Evolutionary conservation across 164 flowering plant species (phyloP).

Genomic region (Vitis amurensis): DNA sequence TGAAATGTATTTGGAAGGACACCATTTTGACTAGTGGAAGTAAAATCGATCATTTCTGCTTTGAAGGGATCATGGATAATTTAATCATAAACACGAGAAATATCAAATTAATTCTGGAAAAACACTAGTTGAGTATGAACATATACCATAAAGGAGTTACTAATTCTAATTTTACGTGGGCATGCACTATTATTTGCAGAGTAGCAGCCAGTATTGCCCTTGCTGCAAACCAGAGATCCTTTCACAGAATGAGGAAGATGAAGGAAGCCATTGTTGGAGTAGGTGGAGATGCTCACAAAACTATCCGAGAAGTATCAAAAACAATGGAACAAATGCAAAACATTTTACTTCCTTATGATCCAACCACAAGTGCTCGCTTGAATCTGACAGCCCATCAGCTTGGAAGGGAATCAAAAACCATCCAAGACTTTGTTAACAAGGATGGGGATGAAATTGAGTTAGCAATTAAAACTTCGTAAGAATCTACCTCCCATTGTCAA

Average conservation of each 20-base stretch:
- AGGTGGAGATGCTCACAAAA: constrained; percentile 24
- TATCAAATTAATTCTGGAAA: no score
- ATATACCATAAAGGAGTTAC: no score
- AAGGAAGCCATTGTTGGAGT: constrained; percentile 30
- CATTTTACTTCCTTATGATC: constrained; percentile 42
- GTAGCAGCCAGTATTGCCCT: constrained; percentile 32
- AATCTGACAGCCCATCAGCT: constrained; percentile 32
- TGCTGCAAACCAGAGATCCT: constrained; percentile 27
- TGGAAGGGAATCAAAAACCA: constrained; percentile 22
- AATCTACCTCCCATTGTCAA: not conserved
- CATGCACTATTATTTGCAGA: constrained; percentile 18
- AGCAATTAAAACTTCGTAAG: constrained; percentile 38
- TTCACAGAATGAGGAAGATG: constrained; percentile 24
- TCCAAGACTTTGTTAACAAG: constrained; percentile 27
- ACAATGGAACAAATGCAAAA: constrained; percentile 31
- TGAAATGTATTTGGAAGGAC: no score
- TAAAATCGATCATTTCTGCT: no score
- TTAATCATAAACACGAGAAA: no score
- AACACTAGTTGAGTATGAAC: no score
- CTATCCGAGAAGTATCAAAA: constrained; percentile 24
- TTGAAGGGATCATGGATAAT: no score
- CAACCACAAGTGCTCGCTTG: constrained; percentile 11
- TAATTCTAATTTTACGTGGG: no score
- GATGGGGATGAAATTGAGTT: constrained; percentile 23
- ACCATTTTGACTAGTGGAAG: no score